These are phyloP conservation scores for Syzygium malaccense DNA, from an alignment of 441 rosid species.

Conservation along the genomic window DNA sequence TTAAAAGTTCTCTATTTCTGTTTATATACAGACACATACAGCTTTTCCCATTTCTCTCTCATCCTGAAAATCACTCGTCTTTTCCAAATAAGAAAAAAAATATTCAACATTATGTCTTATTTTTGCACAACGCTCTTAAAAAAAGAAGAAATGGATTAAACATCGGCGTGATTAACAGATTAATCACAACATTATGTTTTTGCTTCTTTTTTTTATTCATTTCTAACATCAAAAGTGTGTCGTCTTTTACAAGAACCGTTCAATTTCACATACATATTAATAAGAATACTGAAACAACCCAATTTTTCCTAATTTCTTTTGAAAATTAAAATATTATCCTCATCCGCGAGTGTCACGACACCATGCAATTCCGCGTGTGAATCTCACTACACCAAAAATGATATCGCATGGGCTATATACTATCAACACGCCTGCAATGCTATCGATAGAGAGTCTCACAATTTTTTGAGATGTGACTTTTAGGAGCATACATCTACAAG, in stretches of 20 bases:
- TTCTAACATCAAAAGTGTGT: neutral
- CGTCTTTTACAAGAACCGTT: accelerated
- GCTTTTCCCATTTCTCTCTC: no score
- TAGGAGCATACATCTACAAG: accelerated
- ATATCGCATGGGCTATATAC: accelerated
- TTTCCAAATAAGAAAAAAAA: no score
- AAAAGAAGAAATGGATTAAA: no score
- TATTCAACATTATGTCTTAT: no score
- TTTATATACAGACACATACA: neutral
- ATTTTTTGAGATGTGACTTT: accelerated
- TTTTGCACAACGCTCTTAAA: no score
- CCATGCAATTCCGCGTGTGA: accelerated
- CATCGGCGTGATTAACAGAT: no score
- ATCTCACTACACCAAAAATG: neutral
- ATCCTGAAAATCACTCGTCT: accelerated
- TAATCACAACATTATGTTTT: neutral
- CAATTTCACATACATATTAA: neutral
- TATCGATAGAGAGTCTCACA: accelerated
- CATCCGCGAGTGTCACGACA: accelerated
- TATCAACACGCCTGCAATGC: accelerated
- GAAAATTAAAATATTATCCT: neutral
- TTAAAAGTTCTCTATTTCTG: no score
- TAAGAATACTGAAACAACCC: accelerated
- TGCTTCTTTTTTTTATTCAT: neutral
- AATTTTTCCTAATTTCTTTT: neutral